Evolutionary conservation across 176 grass and related monocot genomes (phyloP).

Genomic region (Oryza glumipatula): DNA sequence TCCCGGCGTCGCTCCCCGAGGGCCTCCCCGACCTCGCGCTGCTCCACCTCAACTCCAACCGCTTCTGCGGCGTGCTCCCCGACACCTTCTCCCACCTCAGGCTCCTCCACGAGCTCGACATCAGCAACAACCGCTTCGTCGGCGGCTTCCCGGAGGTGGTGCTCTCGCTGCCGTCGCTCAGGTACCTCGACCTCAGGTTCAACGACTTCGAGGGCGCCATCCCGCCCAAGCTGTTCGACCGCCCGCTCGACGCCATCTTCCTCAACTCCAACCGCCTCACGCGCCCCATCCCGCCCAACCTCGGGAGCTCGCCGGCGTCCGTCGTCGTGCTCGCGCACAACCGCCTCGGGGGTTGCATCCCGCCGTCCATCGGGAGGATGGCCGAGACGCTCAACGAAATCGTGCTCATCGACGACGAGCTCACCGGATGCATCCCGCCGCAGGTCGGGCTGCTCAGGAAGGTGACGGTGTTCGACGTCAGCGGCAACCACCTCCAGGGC

Average conservation of each 20-base stretch:
- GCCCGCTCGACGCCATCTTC: slow-evolving; percentile 76
- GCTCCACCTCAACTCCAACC: slow-evolving; percentile 94
- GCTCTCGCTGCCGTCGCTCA: slow-evolving; percentile 28
- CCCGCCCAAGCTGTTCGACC: slow-evolving; percentile 55
- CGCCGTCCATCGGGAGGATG: slow-evolving; percentile 42
- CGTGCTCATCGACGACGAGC: slow-evolving; percentile 50
- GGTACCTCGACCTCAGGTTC: slow-evolving; percentile 66
- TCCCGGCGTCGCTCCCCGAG: slow-evolving; percentile 34
- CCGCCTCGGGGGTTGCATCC: slow-evolving; percentile 33
- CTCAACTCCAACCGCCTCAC: slow-evolving; percentile 66
- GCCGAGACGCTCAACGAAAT: slow-evolving; percentile 53
- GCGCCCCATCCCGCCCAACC: slow-evolving; percentile 37
- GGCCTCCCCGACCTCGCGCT: slow-evolving; percentile 64
- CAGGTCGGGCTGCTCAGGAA: slow-evolving; percentile 38
- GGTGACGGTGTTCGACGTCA: slow-evolving; percentile 46
- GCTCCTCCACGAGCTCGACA: slow-evolving; percentile 68
- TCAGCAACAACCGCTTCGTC: slow-evolving; percentile 73
- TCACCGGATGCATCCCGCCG: slow-evolving; percentile 45
- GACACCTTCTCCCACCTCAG: slow-evolving; percentile 48
- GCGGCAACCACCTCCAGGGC: slow-evolving; percentile 48
- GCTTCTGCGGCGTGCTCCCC: slow-evolving; percentile 74
- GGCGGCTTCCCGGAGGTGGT: slow-evolving; percentile 44
- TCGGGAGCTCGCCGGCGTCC: slow-evolving; percentile 46
- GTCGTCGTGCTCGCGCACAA: slow-evolving; percentile 62
- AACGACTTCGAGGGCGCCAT: slow-evolving; percentile 56